Evolutionary conservation across 2,329 filamentous ascomycete species (phyloP).

Genomic region (Macrophomina tecta): DNA sequence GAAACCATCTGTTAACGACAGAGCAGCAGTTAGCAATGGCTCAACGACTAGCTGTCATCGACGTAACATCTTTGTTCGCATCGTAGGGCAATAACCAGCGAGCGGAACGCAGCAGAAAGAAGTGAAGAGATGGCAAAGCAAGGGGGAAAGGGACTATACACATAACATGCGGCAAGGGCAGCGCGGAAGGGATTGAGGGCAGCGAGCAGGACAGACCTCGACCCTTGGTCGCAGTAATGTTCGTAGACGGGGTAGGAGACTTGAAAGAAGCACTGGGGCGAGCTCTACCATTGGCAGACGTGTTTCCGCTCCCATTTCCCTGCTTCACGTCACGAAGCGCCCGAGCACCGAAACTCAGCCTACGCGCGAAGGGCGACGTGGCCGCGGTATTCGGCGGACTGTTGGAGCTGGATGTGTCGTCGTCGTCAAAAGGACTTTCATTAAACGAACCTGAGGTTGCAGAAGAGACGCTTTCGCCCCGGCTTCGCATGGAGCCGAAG

Average conservation of each 20-base stretch:
- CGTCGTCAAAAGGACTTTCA: conserved; percentile 64
- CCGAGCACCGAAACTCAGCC: conserved; percentile 88
- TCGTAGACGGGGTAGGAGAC: conserved; percentile 55
- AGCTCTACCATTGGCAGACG: conserved; percentile 64
- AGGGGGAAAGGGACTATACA: conserved; percentile 42
- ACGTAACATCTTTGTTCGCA: conserved; percentile 13
- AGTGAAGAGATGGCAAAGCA: conserved; percentile 6
- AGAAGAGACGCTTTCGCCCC: conserved; percentile 56
- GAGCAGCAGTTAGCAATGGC: conserved; percentile 66
- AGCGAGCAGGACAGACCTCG: conserved; percentile 62
- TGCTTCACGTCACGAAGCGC: conserved; percentile 74
- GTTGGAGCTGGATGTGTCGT: conserved; percentile 58
- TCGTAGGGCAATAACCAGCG: not conserved
- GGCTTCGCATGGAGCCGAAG: conserved; percentile 44
- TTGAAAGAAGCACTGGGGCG: conserved; percentile 52
- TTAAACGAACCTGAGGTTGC: conserved; percentile 55
- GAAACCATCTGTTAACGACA: conserved; percentile 81
- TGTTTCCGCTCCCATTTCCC: conserved; percentile 58
- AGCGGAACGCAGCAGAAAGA: conserved; percentile 8
- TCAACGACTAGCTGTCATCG: conserved; percentile 40
- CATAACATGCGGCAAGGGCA: conserved; percentile 28
- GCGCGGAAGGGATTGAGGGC: conserved; percentile 34
- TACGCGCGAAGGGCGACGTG: conserved; percentile 71
- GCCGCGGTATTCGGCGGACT: conserved; percentile 65
- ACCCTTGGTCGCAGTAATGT: conserved; percentile 58